Conservation (phyloP, 2,329 filamentous ascomycete species). For the Tolypocladium endophyticum region DNA sequence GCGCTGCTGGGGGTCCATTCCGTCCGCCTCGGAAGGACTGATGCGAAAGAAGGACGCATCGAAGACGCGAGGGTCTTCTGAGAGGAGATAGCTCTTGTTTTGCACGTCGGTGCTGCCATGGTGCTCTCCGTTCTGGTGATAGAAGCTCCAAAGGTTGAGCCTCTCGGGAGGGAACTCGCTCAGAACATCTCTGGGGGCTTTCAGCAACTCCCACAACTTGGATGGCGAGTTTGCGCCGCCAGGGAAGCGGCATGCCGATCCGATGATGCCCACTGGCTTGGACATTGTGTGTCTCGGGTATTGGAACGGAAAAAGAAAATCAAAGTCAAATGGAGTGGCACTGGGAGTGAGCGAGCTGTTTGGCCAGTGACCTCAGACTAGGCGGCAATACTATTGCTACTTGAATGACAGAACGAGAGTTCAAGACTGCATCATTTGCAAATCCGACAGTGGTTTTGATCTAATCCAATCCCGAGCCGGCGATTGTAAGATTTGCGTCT, state of each 20-base stretch:
- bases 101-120: constrained; percentile 10
- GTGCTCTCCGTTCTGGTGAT: constrained; percentile 20
- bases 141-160: constrained; percentile 13
- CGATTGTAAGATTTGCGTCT: background rate
- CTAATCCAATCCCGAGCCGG: background rate
- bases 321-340: background rate
- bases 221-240: constrained; percentile 21
- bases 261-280: constrained; percentile 31
- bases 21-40: constrained; percentile 23
- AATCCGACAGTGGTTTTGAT: background rate
- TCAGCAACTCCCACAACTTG: constrained; percentile 23
- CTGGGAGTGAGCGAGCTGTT: background rate
- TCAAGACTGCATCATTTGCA: background rate
- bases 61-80: constrained; percentile 19
- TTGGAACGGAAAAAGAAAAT: background rate
- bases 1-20: constrained; percentile 32
- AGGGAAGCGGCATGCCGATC: constrained; percentile 27
- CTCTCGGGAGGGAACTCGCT: constrained; percentile 13
- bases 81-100: constrained; percentile 22
- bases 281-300: background rate
- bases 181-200: constrained; percentile 21
- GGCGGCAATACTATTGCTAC: background rate
- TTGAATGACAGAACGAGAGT: background rate
- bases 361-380: background rate
- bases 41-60: constrained; percentile 30